phyloP scores from a whole-genome alignment of 805 yeast species.

The Yamadazyma sp. region DNA sequence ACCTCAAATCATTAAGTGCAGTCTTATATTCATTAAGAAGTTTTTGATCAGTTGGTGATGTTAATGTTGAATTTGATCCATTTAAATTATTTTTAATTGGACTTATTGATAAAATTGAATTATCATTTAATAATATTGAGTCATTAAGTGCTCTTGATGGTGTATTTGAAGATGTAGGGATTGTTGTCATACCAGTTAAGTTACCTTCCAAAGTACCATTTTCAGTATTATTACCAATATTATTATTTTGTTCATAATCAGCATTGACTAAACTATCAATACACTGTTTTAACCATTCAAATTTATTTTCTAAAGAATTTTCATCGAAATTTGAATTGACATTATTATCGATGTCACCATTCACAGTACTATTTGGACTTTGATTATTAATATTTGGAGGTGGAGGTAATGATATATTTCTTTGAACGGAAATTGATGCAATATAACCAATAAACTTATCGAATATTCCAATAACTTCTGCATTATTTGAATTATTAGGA shows the following conservation, averaged over 20 bases:
- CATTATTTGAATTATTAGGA: neutral
- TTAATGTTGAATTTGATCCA: neutral
- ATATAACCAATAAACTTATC: conserved; percentile 47
- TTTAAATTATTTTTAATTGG: conserved; percentile 16
- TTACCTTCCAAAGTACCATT: conserved; percentile 4
- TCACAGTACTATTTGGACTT: neutral
- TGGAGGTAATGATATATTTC: conserved; percentile 40
- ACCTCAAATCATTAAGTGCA: conserved; percentile 65
- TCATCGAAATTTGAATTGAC: conserved; percentile 15
- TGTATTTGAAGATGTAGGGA: conserved; percentile 12
- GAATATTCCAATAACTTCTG: conserved; percentile 15
- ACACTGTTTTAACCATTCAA: conserved; percentile 38
- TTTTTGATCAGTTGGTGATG: conserved; percentile 4
- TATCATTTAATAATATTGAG: conserved; percentile 15
- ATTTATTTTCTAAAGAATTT: conserved; percentile 21
- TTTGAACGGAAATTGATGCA: conserved; percentile 45
- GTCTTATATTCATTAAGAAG: conserved; percentile 40
- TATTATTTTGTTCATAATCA: neutral
- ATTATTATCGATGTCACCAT: neutral
- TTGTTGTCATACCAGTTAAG: conserved; percentile 8
- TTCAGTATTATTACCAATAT: neutral
- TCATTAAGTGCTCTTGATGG: conserved; percentile 12
- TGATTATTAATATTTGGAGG: conserved; percentile 11
- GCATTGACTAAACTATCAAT: conserved; percentile 28
- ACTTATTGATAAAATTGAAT: conserved; percentile 22